Conservation (phyloP, 2,329 filamentous ascomycete genomes). For the Aspergillus carbonarius region DNA sequence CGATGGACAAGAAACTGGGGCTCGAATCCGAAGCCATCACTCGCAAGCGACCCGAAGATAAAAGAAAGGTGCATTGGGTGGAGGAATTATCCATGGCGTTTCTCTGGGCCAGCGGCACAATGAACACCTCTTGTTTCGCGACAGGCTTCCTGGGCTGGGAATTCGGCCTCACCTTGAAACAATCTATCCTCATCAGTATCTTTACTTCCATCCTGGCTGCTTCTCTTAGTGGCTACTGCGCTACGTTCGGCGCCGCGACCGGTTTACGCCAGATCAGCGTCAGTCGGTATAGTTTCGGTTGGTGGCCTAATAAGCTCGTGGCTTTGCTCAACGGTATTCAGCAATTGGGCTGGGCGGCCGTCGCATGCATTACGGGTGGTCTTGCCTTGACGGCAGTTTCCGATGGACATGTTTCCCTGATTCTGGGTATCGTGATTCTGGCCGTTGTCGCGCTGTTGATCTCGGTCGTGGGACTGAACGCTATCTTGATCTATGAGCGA, state of each 20-base stretch:
- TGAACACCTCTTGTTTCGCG: conserved; percentile 10
- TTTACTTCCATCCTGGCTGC: conserved; percentile 1
- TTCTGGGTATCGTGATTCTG: conserved; percentile 7
- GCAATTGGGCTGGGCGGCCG: conserved; percentile 6
- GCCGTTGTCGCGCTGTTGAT: conserved; percentile 3
- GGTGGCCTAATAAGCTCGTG: conserved; percentile 10
- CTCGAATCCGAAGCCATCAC: conserved; percentile 2
- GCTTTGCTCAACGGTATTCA: conserved; percentile 4
- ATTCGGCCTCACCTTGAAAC: conserved; percentile 3
- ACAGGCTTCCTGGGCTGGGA: conserved; percentile 9
- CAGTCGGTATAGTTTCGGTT: conserved; percentile 7
- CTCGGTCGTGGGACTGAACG: background rate
- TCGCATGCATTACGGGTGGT: conserved; percentile 6
- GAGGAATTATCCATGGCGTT: conserved; percentile 8
- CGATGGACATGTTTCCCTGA: background rate
- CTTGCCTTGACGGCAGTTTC: conserved; percentile 4
- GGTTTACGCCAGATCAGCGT: conserved; percentile 9
- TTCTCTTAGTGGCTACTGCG: background rate
- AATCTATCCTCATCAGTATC: conserved; percentile 3
- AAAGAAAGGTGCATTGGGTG: background rate
- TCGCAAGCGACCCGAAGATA: conserved; percentile 3
- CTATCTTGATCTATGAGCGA: conserved; percentile 1
- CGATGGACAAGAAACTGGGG: conserved; percentile 5
- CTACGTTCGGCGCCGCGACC: conserved; percentile 2
- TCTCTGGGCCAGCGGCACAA: conserved; percentile 6